Conservation (phyloP, 2,329 filamentous ascomycete genomes). For the Arachnopeziza araneosa region DNA sequence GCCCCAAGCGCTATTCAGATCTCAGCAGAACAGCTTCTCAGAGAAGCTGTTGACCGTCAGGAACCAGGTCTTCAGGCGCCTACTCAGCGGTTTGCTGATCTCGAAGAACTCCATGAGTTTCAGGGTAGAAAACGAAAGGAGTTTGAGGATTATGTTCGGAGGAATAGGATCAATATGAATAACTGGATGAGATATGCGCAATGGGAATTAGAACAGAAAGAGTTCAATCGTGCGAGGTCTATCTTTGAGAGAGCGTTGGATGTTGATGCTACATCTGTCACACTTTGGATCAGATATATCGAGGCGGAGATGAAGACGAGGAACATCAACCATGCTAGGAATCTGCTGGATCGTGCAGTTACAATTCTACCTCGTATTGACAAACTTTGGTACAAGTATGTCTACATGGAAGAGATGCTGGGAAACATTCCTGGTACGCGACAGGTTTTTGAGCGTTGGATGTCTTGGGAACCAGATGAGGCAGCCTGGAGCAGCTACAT, state of each 20-base stretch:
- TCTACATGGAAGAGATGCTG: constrained; percentile 97
- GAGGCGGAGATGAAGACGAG: constrained; percentile 93
- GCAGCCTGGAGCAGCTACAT: constrained; percentile 94
- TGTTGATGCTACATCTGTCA: constrained; percentile 79
- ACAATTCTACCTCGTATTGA: constrained; percentile 85
- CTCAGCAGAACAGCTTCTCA: constrained; percentile 91
- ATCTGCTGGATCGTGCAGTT: constrained; percentile 90
- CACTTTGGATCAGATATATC: constrained; percentile 87
- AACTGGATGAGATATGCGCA: constrained; percentile 98
- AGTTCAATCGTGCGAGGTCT: constrained; percentile 83
- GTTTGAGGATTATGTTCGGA: constrained; percentile 95
- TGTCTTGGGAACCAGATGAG: constrained; percentile 97
- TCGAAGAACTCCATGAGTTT: constrained; percentile 97
- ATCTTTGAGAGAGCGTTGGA: constrained; percentile 95
- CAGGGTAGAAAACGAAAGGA: constrained; percentile 94
- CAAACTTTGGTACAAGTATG: constrained; percentile 99
- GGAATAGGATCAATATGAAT: constrained; percentile 93
- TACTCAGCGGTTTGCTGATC: constrained; percentile 89
- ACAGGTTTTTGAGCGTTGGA: constrained; percentile 96
- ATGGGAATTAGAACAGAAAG: constrained; percentile 98
- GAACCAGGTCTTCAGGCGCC: constrained; percentile 83
- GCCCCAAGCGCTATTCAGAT: constrained; percentile 86
- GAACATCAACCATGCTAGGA: constrained; percentile 95
- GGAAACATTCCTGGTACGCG: constrained; percentile 88
- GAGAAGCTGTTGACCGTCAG: constrained; percentile 94